phyloP scores from a whole-genome alignment of 78 protist species.

The Isochrysis galbana region DNA sequence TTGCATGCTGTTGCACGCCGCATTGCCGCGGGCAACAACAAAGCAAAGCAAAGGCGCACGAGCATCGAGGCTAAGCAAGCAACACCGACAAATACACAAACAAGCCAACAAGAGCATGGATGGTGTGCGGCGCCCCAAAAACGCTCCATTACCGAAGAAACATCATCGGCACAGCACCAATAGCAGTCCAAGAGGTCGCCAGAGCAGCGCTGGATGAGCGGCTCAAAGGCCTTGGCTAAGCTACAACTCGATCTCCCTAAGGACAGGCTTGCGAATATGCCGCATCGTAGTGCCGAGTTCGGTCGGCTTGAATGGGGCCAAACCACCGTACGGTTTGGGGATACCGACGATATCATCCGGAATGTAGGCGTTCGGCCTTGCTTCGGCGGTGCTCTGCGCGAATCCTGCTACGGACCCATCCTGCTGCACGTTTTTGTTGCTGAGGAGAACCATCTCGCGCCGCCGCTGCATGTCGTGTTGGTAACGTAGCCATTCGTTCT shows the following conservation, averaged over 20 bases:
- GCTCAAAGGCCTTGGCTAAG: no score
- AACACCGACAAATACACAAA: no score
- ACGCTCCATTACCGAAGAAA: no score
- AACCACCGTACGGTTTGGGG: conserved; percentile 66
- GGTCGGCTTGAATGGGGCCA: conserved; percentile 61
- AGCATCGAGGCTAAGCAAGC: no score
- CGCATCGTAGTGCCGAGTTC: conserved; percentile 35
- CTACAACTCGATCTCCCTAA: conserved; percentile 1
- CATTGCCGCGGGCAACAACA: no score
- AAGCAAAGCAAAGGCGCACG: no score
- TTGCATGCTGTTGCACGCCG: no score
- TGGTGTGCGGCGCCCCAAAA: no score
- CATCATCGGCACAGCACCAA: no score
- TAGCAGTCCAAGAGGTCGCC: no score
- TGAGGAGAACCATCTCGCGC: background rate
- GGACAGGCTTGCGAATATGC: conserved; percentile 25
- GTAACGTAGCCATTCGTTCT: conserved; percentile 34
- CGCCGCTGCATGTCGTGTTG: background rate
- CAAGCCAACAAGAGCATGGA: no score
- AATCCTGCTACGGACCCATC: background rate
- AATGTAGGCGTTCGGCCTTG: conserved; percentile 72
- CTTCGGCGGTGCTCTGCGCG: conserved; percentile 57
- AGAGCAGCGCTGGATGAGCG: no score
- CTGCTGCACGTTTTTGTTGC: background rate
- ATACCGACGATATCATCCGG: conserved; percentile 64